A percentile compares a stretch with the other conserved stretches of the same genome.
phyloP scores from a whole-genome alignment of 768 basidiomycete genomes.

The Podaxis sp. region DNA sequence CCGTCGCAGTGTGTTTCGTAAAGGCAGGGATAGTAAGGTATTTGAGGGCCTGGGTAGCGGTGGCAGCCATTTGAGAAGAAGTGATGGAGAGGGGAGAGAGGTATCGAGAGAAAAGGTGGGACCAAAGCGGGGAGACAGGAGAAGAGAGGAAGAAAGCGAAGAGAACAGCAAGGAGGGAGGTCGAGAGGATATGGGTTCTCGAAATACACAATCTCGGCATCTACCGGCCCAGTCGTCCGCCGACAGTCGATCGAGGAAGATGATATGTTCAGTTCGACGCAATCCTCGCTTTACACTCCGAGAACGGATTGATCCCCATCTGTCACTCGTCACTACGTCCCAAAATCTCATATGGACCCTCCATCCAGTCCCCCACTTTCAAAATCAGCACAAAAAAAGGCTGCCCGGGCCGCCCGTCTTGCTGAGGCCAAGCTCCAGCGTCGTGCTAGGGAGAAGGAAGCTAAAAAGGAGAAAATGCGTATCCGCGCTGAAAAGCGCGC shows the following conservation, averaged over 20 bases:
- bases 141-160: slow-evolving; percentile 24
- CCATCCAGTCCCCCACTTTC: slow-evolving; percentile 44
- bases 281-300: not conserved
- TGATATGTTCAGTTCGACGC: not conserved
- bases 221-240: slow-evolving; percentile 32
- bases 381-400: slow-evolving; percentile 78
- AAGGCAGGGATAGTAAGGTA: slow-evolving; percentile 54
- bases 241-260: slow-evolving; percentile 9
- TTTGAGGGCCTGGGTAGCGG: slow-evolving; percentile 35
- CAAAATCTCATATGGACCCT: slow-evolving; percentile 12
- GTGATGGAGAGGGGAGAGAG: slow-evolving; percentile 10
- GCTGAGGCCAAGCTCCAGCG: slow-evolving; percentile 71
- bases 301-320: slow-evolving; percentile 10
- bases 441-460: slow-evolving; percentile 74
- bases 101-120: slow-evolving; percentile 15
- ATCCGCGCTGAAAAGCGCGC: slow-evolving; percentile 58
- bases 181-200: slow-evolving; percentile 25
- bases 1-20: slow-evolving; percentile 76
- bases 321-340: slow-evolving; percentile 10
- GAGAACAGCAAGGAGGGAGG: slow-evolving; percentile 25
- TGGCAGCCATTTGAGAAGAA: slow-evolving; percentile 30
- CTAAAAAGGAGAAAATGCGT: slow-evolving; percentile 72
- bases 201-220: slow-evolving; percentile 49
- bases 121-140: slow-evolving; percentile 16
- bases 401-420: slow-evolving; percentile 66